Evolutionary conservation across 345 rosid species (phyloP).

Genomic region (Firmiana major): DNA sequence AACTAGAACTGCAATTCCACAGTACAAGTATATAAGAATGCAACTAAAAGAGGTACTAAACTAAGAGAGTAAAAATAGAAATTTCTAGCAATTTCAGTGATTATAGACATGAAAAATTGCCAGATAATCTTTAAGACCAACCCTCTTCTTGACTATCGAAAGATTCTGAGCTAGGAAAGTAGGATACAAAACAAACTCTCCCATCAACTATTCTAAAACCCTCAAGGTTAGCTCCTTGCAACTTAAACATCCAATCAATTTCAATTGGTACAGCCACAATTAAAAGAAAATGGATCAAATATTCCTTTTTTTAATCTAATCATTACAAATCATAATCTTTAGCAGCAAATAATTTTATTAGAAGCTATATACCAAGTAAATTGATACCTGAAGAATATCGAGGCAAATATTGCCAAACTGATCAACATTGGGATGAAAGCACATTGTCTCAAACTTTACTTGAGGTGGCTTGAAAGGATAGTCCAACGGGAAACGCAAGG

Average conservation of each 20-base stretch:
- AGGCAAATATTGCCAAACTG: constrained; percentile 64
- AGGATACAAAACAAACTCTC: background rate
- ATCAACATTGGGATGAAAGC: constrained; percentile 75
- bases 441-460: constrained; percentile 60
- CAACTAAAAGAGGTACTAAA: background rate
- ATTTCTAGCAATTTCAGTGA: background rate
- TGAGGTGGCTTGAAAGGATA: constrained; percentile 71
- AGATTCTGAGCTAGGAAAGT: background rate
- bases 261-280: background rate
- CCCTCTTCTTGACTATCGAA: background rate
- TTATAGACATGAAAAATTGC: background rate
- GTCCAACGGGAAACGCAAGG: constrained; percentile 53
- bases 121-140: background rate
- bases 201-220: background rate
- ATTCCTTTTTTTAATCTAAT: background rate
- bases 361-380: background rate
- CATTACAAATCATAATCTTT: too few species aligned
- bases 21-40: background rate
- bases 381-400: constrained; percentile 66
- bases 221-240: background rate
- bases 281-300: background rate
- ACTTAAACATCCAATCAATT: background rate
- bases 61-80: background rate
- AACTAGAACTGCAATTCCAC: background rate
- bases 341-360: background rate